Percentiles rank a stretch among this genome's conserved stretches.
Evolutionary conservation across 148 eudicot genomes (phyloP).

Genomic region (Rhododendron griersonianum): DNA sequence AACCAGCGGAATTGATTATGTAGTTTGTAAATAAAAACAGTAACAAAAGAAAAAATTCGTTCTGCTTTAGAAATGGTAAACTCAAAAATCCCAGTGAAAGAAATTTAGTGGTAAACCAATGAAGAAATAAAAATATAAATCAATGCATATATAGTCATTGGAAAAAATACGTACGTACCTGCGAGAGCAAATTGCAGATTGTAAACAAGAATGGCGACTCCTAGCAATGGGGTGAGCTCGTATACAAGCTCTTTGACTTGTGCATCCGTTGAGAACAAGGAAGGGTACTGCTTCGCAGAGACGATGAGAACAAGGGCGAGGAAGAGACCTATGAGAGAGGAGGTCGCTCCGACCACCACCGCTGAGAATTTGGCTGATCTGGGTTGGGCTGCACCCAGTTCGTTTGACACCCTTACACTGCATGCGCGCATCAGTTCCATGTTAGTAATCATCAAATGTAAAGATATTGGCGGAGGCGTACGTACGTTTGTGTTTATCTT

Average conservation of each 20-base stretch:
- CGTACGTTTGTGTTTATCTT: not conserved
- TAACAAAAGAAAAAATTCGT: too few species aligned
- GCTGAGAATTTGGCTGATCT: not conserved
- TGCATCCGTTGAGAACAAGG: not conserved
- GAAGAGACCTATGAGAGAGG: not conserved
- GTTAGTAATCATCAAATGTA: too few species aligned
- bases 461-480: not conserved
- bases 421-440: not conserved
- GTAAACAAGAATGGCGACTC: not conserved
- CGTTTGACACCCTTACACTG: slow-evolving; percentile 32
- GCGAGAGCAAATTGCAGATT: not conserved
- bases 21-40: too few species aligned
- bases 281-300: not conserved
- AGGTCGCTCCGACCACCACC: not conserved
- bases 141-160: too few species aligned
- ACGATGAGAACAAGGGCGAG: not conserved
- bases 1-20: too few species aligned
- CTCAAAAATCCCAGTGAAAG: too few species aligned
- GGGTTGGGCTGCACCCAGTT: slow-evolving; percentile 11
- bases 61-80: too few species aligned
- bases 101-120: not conserved
- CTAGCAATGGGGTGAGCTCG: not conserved
- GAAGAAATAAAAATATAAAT: not conserved
- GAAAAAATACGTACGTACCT: not conserved
- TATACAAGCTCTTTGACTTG: not conserved